Conservation (phyloP, 2,329 filamentous ascomycete species). For the Coleophoma crateriformis region DNA sequence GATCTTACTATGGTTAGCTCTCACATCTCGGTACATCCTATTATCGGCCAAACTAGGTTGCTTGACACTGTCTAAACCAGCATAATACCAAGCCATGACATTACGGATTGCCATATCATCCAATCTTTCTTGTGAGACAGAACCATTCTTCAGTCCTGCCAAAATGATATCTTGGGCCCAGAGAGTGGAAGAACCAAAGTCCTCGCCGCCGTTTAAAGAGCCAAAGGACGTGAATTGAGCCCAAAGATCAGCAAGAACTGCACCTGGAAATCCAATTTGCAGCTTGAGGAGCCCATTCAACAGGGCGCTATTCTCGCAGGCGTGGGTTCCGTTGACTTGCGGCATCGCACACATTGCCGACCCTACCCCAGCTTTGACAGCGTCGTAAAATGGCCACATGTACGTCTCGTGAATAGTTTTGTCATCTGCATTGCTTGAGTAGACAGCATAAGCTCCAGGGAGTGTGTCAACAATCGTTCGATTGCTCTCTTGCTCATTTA, state of each 20-base stretch:
- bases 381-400: slow-evolving; percentile 78
- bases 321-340: neutral
- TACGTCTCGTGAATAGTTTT: slow-evolving; percentile 71
- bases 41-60: neutral
- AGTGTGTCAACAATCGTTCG: neutral
- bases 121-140: slow-evolving; percentile 48
- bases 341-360: slow-evolving; percentile 56
- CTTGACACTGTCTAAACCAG: slow-evolving; percentile 36
- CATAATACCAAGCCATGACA: slow-evolving; percentile 52
- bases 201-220: neutral
- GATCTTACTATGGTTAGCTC: slow-evolving; percentile 55
- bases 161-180: neutral
- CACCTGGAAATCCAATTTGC: neutral
- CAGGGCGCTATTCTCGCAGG: neutral
- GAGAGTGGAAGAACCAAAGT: neutral
- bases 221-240: neutral
- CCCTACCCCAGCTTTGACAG: slow-evolving; percentile 73
- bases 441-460: slow-evolving; percentile 37
- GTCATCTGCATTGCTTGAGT: slow-evolving; percentile 76
- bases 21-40: slow-evolving; percentile 34
- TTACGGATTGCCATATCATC: slow-evolving; percentile 62
- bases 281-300: neutral
- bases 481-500: slow-evolving; percentile 66
- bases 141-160: neutral
- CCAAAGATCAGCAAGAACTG: neutral